These are phyloP conservation scores for Comarum palustre DNA, from an alignment of 306 rosid genomes.

Conservation along the genomic window DNA sequence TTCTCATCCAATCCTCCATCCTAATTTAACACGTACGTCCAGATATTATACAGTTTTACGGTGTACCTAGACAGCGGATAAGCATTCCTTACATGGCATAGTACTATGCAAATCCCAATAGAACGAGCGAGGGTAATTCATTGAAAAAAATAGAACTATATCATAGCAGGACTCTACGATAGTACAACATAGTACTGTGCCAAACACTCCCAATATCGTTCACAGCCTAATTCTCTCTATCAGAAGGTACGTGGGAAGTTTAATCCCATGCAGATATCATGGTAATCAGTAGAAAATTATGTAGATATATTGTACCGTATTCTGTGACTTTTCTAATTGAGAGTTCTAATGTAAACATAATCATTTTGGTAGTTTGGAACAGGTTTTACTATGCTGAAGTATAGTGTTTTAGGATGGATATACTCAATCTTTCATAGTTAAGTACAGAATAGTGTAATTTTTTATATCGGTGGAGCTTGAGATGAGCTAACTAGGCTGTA, in stretches of 20 bases:
- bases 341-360: no score
- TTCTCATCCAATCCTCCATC: neutral
- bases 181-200: no score
- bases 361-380: neutral
- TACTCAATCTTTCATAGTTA: neutral
- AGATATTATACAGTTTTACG: neutral
- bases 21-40: neutral
- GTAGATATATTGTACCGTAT: no score
- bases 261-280: neutral
- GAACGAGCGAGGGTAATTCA: no score
- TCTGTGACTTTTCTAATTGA: no score
- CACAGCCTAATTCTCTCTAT: neutral
- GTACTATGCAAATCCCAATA: neutral
- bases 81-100: neutral
- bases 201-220: neutral
- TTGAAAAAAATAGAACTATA: no score
- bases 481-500: no score
- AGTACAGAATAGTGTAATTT: no score
- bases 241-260: neutral
- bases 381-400: no score
- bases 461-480: no score
- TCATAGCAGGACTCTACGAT: no score
- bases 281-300: no score
- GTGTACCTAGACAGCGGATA: neutral
- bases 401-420: neutral